Evolutionary conservation across 2,329 filamentous ascomycete genomes (phyloP).

Genomic region (Diaporthe ampelina): DNA sequence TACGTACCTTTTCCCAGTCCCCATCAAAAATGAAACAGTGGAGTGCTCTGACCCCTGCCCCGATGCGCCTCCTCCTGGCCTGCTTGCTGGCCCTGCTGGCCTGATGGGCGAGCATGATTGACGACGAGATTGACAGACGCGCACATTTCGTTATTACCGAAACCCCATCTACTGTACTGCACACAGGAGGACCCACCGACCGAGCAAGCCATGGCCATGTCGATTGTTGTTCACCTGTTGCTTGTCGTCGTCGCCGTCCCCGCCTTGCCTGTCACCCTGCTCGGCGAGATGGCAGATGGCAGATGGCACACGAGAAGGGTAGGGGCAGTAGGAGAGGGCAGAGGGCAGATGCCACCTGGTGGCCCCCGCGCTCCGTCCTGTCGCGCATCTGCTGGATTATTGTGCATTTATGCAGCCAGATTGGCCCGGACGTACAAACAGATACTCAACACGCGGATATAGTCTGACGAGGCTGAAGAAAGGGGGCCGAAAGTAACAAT

Average conservation of each 20-base stretch:
- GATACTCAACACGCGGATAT: background rate
- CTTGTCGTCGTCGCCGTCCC: slow-evolving; percentile 8
- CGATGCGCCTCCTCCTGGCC: slow-evolving; percentile 28
- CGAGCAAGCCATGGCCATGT: slow-evolving; percentile 14
- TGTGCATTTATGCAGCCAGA: slow-evolving; percentile 22
- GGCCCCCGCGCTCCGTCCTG: slow-evolving; percentile 28
- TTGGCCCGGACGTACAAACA: background rate
- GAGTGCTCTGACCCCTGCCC: slow-evolving; percentile 32
- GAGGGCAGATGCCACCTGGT: slow-evolving; percentile 13
- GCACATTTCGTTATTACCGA: slow-evolving; percentile 42
- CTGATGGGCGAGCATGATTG: slow-evolving; percentile 37
- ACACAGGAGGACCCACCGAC: slow-evolving; percentile 4
- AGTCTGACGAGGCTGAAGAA: slow-evolving; percentile 30
- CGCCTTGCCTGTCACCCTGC: slow-evolving; percentile 21
- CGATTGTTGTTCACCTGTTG: background rate
- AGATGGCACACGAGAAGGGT: background rate
- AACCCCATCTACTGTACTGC: slow-evolving; percentile 22
- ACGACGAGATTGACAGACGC: slow-evolving; percentile 29
- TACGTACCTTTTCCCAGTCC: background rate
- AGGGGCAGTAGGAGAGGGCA: background rate
- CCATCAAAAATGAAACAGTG: slow-evolving; percentile 41
- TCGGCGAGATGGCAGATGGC: background rate
- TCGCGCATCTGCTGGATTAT: slow-evolving; percentile 23
- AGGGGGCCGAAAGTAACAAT: slow-evolving; percentile 31
- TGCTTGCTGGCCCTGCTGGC: slow-evolving; percentile 33